Evolutionary conservation across 2,329 filamentous ascomycete species (phyloP).

Genomic region (Trichoderma guizhouense): DNA sequence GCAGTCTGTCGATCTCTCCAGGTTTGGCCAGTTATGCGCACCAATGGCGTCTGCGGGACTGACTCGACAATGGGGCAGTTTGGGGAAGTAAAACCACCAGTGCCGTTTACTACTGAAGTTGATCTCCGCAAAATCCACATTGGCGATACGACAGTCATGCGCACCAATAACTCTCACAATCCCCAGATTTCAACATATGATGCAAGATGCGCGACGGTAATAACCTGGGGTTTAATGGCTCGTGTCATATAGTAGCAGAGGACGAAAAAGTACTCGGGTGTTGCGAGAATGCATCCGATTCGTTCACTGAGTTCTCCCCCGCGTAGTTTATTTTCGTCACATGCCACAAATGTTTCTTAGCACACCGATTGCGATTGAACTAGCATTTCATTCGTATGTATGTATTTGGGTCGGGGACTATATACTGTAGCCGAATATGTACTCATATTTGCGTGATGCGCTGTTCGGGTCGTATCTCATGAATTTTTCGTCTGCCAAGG

Average conservation of each 20-base stretch:
- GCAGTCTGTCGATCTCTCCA: background rate
- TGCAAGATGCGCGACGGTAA: background rate
- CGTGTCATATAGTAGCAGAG: background rate
- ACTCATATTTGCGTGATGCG: background rate
- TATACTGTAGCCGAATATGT: background rate
- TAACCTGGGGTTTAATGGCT: background rate
- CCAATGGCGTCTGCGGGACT: background rate
- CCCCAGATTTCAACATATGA: background rate
- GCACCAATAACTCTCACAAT: background rate
- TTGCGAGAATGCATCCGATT: background rate
- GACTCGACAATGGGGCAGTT: background rate
- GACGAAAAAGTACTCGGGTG: too few species aligned
- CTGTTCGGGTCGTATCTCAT: background rate
- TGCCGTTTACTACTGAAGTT: background rate
- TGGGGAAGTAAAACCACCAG: background rate
- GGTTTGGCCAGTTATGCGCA: background rate
- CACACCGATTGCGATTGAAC: background rate
- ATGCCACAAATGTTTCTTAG: background rate
- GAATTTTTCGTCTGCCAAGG: background rate
- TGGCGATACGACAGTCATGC: background rate
- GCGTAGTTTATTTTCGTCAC: background rate
- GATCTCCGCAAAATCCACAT: slow-evolving; percentile 1
- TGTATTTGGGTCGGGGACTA: background rate
- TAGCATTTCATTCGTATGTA: background rate
- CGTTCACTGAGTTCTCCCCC: background rate